Evolutionary conservation across 202 grass and related monocot species (phyloP), one percentile per base, ranked within the genome.

Genomic region (Elaeis oleifera): DNA sequence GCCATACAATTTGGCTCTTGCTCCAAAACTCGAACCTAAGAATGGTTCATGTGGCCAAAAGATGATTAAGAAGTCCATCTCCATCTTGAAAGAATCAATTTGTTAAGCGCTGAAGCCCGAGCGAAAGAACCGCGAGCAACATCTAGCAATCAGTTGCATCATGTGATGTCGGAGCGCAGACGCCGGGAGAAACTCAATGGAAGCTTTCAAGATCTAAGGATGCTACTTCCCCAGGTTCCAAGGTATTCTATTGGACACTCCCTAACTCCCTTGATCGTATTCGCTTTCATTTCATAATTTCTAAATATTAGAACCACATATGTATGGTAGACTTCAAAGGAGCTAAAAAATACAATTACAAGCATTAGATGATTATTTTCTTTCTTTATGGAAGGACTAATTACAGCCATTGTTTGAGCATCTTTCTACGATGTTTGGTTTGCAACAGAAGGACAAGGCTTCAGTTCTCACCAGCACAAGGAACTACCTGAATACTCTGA

Each of bases 141-240:
- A 59, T 53, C 5, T n/a, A 24, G 49, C 57, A 85, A 79, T 69
- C 94, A 90, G 53, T 52, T 80, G 49, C 76, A 89, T 67, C 94
- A 97, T 75, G 76, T 92, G 77, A 92, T 97, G 63, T 97, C 94
- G 1, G 94, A 97, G 64, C 86, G 94, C 51, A 78, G 77, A 78
- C 82, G 94, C 49, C 59, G 94, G 18, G 94, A 86, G 75, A 97
- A 92, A 73, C 82, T 97, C 56, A 97, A 92, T 50, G 74, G 62
- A 28, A 97, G 82, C 68, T 86, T 97, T 68, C 74, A 78, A 13
- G 54, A 53, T 0, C 88, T 97, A 5, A 77, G 79, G 50, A 79
- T 79, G 58, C 84, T 89, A 17, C 87, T 97, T 23, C 87, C 92
- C 82, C 79, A 1, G 81, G 79, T 39, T 77, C 94, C 19, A 92